Evolutionary conservation across 306 rosid genomes (phyloP).

Genomic region (Sindora glabra): DNA sequence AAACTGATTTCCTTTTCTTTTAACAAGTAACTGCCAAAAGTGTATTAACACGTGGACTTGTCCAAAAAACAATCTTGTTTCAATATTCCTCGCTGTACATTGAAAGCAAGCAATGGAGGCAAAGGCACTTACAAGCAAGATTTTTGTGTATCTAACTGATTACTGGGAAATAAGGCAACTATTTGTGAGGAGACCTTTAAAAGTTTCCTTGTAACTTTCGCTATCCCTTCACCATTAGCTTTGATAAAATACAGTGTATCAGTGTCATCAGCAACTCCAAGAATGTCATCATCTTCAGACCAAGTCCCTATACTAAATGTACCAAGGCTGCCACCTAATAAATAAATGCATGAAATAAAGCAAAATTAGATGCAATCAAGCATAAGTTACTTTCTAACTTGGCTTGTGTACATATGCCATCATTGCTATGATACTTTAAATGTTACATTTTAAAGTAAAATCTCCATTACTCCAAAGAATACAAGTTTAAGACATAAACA

Average conservation of each 20-base stretch:
- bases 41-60: background rate
- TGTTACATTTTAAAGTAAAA: background rate
- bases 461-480: background rate
- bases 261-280: constrained; percentile 71
- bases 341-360: constrained; percentile 12
- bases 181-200: constrained; percentile 60
- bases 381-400: background rate
- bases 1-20: constrained; percentile 9
- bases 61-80: constrained; percentile 9
- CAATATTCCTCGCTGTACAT: background rate
- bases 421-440: background rate
- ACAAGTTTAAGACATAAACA: background rate
- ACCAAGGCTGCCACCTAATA: constrained; percentile 47
- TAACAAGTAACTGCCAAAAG: constrained; percentile 3
- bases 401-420: too few species aligned
- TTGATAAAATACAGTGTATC: constrained; percentile 74
- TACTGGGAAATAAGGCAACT: constrained; percentile 46
- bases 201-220: constrained; percentile 48
- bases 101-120: constrained; percentile 1
- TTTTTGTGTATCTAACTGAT: constrained; percentile 29
- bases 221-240: constrained; percentile 63
- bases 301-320: constrained; percentile 79
- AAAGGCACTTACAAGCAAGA: constrained; percentile 58
- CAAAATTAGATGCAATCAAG: background rate
- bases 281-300: constrained; percentile 77